A percentile compares a stretch with the other conserved stretches of the same genome.
Conservation (phyloP, 2,329 filamentous ascomycete genomes). For the Malbranchea zuffiana region DNA sequence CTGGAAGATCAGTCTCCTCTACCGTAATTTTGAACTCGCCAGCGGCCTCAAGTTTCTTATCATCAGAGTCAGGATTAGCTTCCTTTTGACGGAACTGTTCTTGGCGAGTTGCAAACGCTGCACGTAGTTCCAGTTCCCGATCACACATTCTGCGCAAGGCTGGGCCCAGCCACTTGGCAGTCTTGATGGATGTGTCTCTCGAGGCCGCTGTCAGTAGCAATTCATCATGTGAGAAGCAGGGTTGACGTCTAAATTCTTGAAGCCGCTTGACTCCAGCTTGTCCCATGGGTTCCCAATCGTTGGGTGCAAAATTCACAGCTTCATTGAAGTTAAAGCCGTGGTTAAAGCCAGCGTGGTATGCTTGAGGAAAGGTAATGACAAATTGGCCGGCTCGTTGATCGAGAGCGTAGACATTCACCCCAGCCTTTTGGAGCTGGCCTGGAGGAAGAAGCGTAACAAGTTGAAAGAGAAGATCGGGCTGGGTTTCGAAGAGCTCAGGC, state of each 20-base stretch:
- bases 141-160: slow-evolving; percentile 68
- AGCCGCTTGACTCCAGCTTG: slow-evolving; percentile 75
- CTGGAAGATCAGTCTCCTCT: slow-evolving; percentile 64
- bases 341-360: slow-evolving; percentile 96
- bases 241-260: slow-evolving; percentile 77
- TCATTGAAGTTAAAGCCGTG: slow-evolving; percentile 99
- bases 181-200: slow-evolving; percentile 70
- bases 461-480: slow-evolving; percentile 92
- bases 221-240: slow-evolving; percentile 96
- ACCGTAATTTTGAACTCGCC: slow-evolving; percentile 54
- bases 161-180: slow-evolving; percentile 87
- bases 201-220: slow-evolving; percentile 81
- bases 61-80: slow-evolving; percentile 34
- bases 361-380: slow-evolving; percentile 91
- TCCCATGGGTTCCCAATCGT: slow-evolving; percentile 90
- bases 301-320: slow-evolving; percentile 92
- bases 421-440: slow-evolving; percentile 83
- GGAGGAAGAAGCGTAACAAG: slow-evolving; percentile 92
- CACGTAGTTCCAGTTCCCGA: slow-evolving; percentile 59
- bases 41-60: slow-evolving; percentile 17
- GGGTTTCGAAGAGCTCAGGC: slow-evolving; percentile 90
- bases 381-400: slow-evolving; percentile 94
- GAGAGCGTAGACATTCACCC: slow-evolving; percentile 85
- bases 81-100: slow-evolving; percentile 41
- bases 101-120: slow-evolving; percentile 58